phyloP scores from a whole-genome alignment of 1,284 basidiomycete species.

The Kwoniella shivajii region DNA sequence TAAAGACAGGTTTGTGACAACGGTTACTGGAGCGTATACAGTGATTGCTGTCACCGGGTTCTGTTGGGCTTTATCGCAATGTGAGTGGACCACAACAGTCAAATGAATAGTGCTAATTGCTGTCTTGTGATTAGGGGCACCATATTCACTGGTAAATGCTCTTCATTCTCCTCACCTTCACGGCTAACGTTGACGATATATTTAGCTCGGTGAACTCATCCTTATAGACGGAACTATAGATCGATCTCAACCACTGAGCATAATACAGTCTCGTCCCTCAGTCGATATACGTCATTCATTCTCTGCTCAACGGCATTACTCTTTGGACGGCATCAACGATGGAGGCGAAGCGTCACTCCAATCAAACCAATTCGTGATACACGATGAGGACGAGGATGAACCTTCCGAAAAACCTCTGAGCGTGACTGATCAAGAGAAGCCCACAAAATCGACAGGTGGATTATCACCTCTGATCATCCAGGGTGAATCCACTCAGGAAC shows the following conservation, averaged over 20 bases:
- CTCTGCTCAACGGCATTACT: neutral
- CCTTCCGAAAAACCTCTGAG: neutral
- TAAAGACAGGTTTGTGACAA: conserved; percentile 42
- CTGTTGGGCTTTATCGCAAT: conserved; percentile 57
- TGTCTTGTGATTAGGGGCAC: conserved; percentile 43
- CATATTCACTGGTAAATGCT: conserved; percentile 53
- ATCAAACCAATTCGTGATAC: conserved; percentile 1
- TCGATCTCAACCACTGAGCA: conserved; percentile 16
- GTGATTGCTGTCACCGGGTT: conserved; percentile 58
- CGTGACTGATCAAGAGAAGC: neutral
- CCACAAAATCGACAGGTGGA: neutral
- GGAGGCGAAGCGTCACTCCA: neutral
- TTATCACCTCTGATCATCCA: conserved; percentile 24
- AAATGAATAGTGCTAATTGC: neutral
- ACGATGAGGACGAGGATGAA: conserved; percentile 4
- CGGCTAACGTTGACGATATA: conserved; percentile 1
- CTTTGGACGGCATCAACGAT: neutral
- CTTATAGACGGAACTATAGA: conserved; percentile 42
- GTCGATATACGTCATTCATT: conserved; percentile 13
- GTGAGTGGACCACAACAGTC: conserved; percentile 28
- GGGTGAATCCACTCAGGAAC: conserved; percentile 14
- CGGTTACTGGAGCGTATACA: conserved; percentile 54
- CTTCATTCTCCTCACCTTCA: neutral
- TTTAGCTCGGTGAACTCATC: conserved; percentile 52
- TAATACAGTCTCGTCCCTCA: conserved; percentile 16